Evolutionary conservation across 2,329 filamentous ascomycete genomes (phyloP), one percentile per base, ranked within the genome.

Genomic region (Salinomyces thailandicus): DNA sequence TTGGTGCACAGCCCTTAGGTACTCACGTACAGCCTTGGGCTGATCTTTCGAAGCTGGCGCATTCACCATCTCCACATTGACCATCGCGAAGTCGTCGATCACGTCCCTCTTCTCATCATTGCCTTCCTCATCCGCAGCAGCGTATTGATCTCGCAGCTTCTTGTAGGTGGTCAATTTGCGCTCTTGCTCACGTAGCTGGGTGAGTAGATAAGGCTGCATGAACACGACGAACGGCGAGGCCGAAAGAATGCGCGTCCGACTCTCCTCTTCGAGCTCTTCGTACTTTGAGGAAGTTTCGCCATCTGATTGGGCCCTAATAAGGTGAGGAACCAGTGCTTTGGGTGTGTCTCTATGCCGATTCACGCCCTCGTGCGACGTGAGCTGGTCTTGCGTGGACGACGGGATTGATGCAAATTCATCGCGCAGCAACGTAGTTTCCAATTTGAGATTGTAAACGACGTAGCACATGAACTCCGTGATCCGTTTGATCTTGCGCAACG

Each of bases 401-500:
- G 86, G 86, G 15, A 93, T 80, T 43, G 87, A 75, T 12, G 93
- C 81, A 49, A 85, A 93, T 51, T 93, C 87, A 57, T 98, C 91
- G 35, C 85, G 75, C 73, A 98, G 84, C 31, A 98, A 67, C 49
- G 84, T 94, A 1, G 91, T 94, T 62, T 98, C 91, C 11, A 98
- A 71, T 55, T 93, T 94, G 36, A 98, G 69, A 51, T 95, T 98
- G 62, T 98, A 98, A 9, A 96, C 87, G 14, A 98, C 93, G 50
- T 96, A 98, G 24, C 93, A 82, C 89, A 98, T 95, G 55, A 98
- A 96, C 56, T 98, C 91, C 8, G 89, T 91, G 47, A 98, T 91
- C 35, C 78, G 75, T 62, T 98, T 98, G 59, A 98, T 77, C 49
- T 79, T 83, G 1, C 77, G 68, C 13, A 98, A 69, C 0, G 77